Evolutionary conservation across 2,329 filamentous ascomycete genomes (phyloP), one percentile per base, ranked within the genome.

Genomic region (Aspergillus chevalieri): DNA sequence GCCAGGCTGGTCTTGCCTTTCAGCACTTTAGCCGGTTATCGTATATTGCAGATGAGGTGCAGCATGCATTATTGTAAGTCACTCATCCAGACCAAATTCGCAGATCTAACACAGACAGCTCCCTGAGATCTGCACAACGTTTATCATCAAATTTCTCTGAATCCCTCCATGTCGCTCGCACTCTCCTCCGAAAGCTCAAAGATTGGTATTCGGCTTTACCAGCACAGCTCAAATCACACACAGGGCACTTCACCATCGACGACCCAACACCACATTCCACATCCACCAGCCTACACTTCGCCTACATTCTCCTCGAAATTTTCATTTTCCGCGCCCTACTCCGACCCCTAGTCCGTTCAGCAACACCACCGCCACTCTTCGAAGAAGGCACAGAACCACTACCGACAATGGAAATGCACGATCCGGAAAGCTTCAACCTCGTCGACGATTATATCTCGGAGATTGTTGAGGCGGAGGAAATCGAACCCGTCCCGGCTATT

Each of bases 271-370:
- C 47, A 22, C 51, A 47, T 46, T 50, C 34, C 4, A 47, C 33
- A 19, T 50, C 38, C 6, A 47, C 38, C 28, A 36, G 51, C 28
- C 51, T 65, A 5, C 63, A 62, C 4, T 60, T 64, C 46, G 51
- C 56, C 2, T 63, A 65, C 42, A 47, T 62, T 6, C 53, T 56
- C 2, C 50, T 62, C 12, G 56, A 60, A 45, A 42, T 64, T 7
- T 58, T 60, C 15, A 52, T 64, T 6, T 64, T 60, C 44, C 57
- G 61, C 34, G 57, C 59, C 1, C 44, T 64, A n/a, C 52, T 65
- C 33, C 56, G 57, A 39, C 56, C 55, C 8, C 48, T 57, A 30
- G 54, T 53, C 30, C 54, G 48, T 21, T 52, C 50, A 2, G 48
- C 48, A 34, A 49, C 54, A 7, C 52, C 54, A 4, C 54, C 54